Evolutionary conservation across 441 rosid genomes (phyloP).

Genomic region (Hura crepitans): DNA sequence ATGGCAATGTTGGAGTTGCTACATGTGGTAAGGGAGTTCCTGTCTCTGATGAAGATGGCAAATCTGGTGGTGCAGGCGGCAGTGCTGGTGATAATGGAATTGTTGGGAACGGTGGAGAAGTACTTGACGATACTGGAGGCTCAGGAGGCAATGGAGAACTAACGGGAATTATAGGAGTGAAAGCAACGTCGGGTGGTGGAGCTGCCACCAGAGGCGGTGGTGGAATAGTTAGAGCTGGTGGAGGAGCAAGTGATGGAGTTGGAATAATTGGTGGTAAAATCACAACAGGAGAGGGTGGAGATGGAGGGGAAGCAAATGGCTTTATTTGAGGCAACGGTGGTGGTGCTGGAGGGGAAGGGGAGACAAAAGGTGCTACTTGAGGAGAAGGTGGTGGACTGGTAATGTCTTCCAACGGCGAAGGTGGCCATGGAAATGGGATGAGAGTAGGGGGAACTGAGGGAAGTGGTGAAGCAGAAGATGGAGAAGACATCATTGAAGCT

Average conservation of each 20-base stretch:
- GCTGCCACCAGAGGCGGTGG: too few species aligned
- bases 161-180: slow-evolving; percentile 4
- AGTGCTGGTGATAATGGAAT: slow-evolving; percentile 26
- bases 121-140: slow-evolving; percentile 14
- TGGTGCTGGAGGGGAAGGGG: slow-evolving; percentile 25
- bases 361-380: slow-evolving; percentile 25
- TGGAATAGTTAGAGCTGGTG: slow-evolving; percentile 14
- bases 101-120: slow-evolving; percentile 21
- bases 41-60: slow-evolving; percentile 19
- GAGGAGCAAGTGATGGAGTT: slow-evolving; percentile 10
- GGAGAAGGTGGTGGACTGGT: slow-evolving; percentile 24
- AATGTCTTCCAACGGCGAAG: slow-evolving; percentile 10
- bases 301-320: slow-evolving; percentile 16
- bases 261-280: slow-evolving; percentile 22
- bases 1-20: slow-evolving; percentile 21
- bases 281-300: slow-evolving; percentile 8
- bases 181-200: slow-evolving; percentile 1
- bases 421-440: slow-evolving; percentile 4
- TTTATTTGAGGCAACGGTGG: slow-evolving; percentile 26
- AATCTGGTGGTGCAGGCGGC: slow-evolving; percentile 23
- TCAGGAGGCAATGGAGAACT: slow-evolving; percentile 21
- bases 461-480: slow-evolving; percentile 26
- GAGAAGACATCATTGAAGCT: slow-evolving; percentile 13
- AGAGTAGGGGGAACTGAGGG: slow-evolving; percentile 24
- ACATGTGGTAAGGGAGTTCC: slow-evolving; percentile 23